phyloP scores from a whole-genome alignment of 768 basidiomycete genomes.

The Phlegmacium glaucopus region DNA sequence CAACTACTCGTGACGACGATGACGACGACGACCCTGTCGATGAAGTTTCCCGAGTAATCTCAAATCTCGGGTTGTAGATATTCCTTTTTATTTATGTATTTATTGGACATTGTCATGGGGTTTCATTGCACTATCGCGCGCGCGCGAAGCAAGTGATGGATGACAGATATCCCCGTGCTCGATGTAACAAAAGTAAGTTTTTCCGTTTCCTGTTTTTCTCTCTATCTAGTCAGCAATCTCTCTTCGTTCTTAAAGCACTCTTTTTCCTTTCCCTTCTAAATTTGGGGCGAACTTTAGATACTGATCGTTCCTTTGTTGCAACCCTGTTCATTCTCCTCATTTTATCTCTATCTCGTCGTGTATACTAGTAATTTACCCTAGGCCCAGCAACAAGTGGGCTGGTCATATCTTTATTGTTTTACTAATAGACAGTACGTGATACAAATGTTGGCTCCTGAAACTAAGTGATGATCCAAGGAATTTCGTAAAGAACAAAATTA shows the following conservation, averaged over 20 bases:
- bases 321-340: conserved; percentile 20
- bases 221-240: conserved; percentile 8
- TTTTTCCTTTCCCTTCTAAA: conserved; percentile 2
- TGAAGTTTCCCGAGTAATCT: conserved; percentile 75
- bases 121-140: conserved; percentile 1
- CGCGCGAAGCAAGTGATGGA: conserved; percentile 13
- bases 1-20: conserved; percentile 4
- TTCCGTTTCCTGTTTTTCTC: conserved; percentile 17
- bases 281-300: conserved; percentile 12
- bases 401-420: conserved; percentile 59
- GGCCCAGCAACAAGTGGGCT: conserved; percentile 47
- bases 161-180: conserved; percentile 22
- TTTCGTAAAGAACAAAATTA: conserved; percentile 92
- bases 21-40: conserved; percentile 59
- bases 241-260: conserved; percentile 6
- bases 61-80: conserved; percentile 63
- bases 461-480: conserved; percentile 83
- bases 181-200: conserved; percentile 27
- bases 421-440: conserved; percentile 44
- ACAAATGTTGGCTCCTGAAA: conserved; percentile 9
- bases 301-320: conserved; percentile 13
- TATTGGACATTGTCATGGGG: conserved; percentile 18
- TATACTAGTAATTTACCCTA: conserved; percentile 39
- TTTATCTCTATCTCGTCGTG: conserved; percentile 35
- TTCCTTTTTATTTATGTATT: not conserved